Evolutionary conservation across 768 basidiomycete species (phyloP), one percentile per base, ranked within the genome.

Genomic region (Inosperma sp.): DNA sequence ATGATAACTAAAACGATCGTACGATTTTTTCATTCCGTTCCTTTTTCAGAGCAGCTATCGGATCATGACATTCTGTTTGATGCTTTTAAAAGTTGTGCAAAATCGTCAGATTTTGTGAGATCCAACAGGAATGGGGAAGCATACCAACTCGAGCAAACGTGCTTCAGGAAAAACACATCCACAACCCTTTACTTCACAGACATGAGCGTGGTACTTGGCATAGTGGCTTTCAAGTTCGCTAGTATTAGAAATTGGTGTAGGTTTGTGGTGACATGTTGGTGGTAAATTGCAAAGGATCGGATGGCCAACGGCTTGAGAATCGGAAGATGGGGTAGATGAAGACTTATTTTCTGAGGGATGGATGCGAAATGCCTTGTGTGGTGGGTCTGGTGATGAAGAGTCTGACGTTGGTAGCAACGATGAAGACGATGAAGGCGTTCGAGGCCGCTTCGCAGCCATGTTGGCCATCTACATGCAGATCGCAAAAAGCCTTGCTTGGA

Each of bases 1-100:
- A 9, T 27, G 26, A 23, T 30, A 52, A 44, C 12, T 35, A 36
- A 17, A 8, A 50, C 40, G 40, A 40, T 72, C 85, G 44, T 58
- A 91, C 93, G 39, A 89, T 93, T 68, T 88, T 92, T 60, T 92
- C 86, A 19, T 92, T 91, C 35, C 84, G 77, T 36, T 89, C 86
- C 61, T 82, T 84, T 26, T 81, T 75, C 31, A 91, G 70, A 10
- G 78, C 82, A n/a, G 88, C 82, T 23, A 94, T 69, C 4, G 91
- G 86, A 67, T 95, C 90, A 56, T 95, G 93, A 56, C 84, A 87
- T 69, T 95, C 93, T 19, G 84, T 86, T 62, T 86, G 82, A 67
- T 90, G 87, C 86, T 87, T 22, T 45, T 16, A n/a, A n/a, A 23
- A 23, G 3, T 14, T 9, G 30, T 25, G 10, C 5, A 27, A 8